A percentile compares a stretch with the other conserved stretches of the same genome.
These are phyloP conservation scores for Bidens hawaiensis DNA, from an alignment of 140 eudicot species.

Conservation along the genomic window DNA sequence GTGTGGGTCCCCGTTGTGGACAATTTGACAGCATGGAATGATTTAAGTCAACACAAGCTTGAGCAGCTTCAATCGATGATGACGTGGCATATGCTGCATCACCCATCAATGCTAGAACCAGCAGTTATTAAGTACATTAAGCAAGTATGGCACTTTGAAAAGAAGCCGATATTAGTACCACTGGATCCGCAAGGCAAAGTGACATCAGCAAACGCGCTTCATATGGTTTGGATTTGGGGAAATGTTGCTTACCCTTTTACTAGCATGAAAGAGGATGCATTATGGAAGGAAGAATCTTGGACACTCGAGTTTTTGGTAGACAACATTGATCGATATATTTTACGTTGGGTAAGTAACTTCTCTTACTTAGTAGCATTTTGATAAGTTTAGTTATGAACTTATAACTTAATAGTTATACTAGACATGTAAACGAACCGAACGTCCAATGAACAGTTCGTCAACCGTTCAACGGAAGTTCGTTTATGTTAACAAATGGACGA, in stretches of 20 bases:
- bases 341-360: slow-evolving; percentile 50
- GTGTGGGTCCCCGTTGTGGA: slow-evolving; percentile 80
- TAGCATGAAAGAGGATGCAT: slow-evolving; percentile 41
- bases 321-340: slow-evolving; percentile 43
- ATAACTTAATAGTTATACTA: too few species aligned
- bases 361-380: background rate
- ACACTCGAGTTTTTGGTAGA: slow-evolving; percentile 70
- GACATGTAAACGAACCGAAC: too few species aligned
- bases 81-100: slow-evolving; percentile 77
- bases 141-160: slow-evolving; percentile 66
- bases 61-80: slow-evolving; percentile 59
- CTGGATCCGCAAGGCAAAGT: slow-evolving; percentile 85
- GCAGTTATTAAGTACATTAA: slow-evolving; percentile 70
- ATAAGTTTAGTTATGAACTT: background rate
- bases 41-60: slow-evolving; percentile 47
- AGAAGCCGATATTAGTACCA: slow-evolving; percentile 64
- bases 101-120: slow-evolving; percentile 63
- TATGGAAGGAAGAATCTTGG: slow-evolving; percentile 83
- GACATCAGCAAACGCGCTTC: slow-evolving; percentile 56
- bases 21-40: slow-evolving; percentile 45
- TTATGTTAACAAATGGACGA: too few species aligned
- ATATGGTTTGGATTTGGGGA: slow-evolving; percentile 86
- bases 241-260: slow-evolving; percentile 67
- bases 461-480: too few species aligned
- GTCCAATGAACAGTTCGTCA: too few species aligned